Conservation (phyloP, 768 basidiomycete genomes). For the Leccinum olivaceopallidum region DNA sequence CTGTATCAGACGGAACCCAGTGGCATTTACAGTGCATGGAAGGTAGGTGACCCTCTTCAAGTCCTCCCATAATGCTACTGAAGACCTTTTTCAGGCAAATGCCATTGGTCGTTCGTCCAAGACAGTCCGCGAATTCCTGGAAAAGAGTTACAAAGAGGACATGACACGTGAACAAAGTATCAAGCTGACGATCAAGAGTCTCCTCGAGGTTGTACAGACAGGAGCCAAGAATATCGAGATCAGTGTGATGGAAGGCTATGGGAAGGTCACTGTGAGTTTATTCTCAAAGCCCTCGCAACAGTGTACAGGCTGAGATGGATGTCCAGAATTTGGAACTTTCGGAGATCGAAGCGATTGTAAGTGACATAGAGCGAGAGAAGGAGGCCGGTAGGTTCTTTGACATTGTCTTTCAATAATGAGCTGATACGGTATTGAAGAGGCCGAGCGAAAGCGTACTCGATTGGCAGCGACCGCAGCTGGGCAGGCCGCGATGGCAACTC, state of each 20-base stretch:
- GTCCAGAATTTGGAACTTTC: constrained; percentile 77
- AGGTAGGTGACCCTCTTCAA: constrained; percentile 49
- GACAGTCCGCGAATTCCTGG: constrained; percentile 97
- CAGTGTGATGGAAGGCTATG: constrained; percentile 95
- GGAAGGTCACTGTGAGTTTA: constrained; percentile 78
- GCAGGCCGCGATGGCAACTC: constrained; percentile 82
- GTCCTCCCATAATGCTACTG: not conserved
- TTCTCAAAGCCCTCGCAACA: not conserved
- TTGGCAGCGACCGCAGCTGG: constrained; percentile 90
- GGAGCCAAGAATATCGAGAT: constrained; percentile 99
- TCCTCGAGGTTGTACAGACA: constrained; percentile 97
- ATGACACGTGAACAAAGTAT: constrained; percentile 87
- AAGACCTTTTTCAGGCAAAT: constrained; percentile 66
- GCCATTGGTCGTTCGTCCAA: constrained; percentile 98
- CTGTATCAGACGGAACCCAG: constrained; percentile 97
- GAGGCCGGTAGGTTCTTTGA: constrained; percentile 67
- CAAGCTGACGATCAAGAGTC: constrained; percentile 91
- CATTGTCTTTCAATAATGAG: not conserved
- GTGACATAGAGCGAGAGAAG: constrained; percentile 95
- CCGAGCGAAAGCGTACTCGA: constrained; percentile 89
- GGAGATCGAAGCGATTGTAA: constrained; percentile 91
- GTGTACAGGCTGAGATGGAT: not conserved
- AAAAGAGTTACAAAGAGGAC: constrained; percentile 96
- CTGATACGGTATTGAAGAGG: constrained; percentile 55
- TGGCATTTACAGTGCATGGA: constrained; percentile 99